Base-by-base conservation (phyloP, 257 asterid genomes). In the Ilex asprella region DNA sequence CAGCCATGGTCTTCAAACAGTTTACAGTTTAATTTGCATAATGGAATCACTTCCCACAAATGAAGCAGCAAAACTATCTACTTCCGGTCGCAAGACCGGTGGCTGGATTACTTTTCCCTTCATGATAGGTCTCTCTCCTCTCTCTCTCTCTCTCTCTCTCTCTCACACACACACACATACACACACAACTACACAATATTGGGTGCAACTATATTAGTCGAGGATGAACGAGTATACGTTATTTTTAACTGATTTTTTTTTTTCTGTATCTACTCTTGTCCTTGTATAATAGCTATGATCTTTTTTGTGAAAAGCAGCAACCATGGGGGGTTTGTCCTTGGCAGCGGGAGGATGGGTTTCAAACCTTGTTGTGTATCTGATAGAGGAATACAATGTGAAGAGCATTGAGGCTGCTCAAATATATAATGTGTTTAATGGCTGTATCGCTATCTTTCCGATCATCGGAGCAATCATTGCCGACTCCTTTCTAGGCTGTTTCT, bases 381-480 rank as follows among this genome's bases (percentile, higher is more conserved):
- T 87, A 14, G 60, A 85, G 73, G 97, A 89, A 46, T 89, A 81
- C 79, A 86, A 87, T 64, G 70, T 85, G 15, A 83, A 81, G 74
- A 85, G 86, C 71, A 86, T 87, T 47, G 80, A 73, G 67, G 94
- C 97, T 12, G 95, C 97, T 7, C 81, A 89, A 71, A 67, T 87
- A 7, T 86, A 62, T 67, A 89, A 89, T 53, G 69, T 83, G 30
- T 86, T 85, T 7, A 85, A 81, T 65, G 97, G 94, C 39, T 81
- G 85, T 73, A 83, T 81, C 31, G 77, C 93, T 51, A 73, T 89
- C 66, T 78, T 89, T 39, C 95, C 97, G 1, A 77, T 89, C 12
- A 67, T 82, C 43, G 88, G 84, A 8, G 97, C 97, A 6, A 75
- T 89, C 12, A 49, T 85, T 10, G 95, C 97, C 0, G 97, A 89